Evolutionary conservation across 164 flowering plant genomes (phyloP).

Genomic region (Cinnamomum chago): DNA sequence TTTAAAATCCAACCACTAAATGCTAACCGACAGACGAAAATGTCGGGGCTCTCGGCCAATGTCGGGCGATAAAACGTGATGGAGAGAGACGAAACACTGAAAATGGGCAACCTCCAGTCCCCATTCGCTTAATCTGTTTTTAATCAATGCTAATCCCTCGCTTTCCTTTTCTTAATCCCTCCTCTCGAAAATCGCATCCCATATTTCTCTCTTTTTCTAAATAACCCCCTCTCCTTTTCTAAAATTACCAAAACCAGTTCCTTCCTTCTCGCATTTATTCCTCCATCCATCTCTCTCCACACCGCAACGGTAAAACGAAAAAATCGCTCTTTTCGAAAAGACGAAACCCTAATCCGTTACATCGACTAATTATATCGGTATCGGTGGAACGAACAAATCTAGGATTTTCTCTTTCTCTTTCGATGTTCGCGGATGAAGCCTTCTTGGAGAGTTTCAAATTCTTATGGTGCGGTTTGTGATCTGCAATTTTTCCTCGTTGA

Average conservation of each 20-base stretch:
- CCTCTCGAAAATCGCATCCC: background rate
- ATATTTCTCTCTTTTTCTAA: background rate
- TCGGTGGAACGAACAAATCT: background rate
- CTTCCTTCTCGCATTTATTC: conserved; percentile 12
- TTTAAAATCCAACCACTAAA: no score
- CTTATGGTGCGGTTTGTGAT: conserved; percentile 25
- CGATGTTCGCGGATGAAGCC: conserved; percentile 27
- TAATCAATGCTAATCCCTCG: no score
- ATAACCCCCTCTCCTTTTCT: background rate
- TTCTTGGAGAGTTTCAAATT: conserved; percentile 21
- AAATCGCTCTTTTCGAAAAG: conserved; percentile 12
- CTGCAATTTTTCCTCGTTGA: background rate
- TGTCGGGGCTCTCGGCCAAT: no score
- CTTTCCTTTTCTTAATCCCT: background rate
- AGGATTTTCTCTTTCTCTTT: background rate
- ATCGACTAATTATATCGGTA: background rate
- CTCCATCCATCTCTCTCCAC: background rate
- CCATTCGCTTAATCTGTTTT: no score
- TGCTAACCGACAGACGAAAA: no score
- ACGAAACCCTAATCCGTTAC: conserved; percentile 14
- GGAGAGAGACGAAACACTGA: no score
- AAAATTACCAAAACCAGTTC: conserved; percentile 5
- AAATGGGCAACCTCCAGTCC: no score
- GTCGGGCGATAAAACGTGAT: no score
- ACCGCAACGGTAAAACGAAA: background rate